Base-by-base conservation (phyloP, 441 rosid genomes). In the Gossypium aridum region DNA sequence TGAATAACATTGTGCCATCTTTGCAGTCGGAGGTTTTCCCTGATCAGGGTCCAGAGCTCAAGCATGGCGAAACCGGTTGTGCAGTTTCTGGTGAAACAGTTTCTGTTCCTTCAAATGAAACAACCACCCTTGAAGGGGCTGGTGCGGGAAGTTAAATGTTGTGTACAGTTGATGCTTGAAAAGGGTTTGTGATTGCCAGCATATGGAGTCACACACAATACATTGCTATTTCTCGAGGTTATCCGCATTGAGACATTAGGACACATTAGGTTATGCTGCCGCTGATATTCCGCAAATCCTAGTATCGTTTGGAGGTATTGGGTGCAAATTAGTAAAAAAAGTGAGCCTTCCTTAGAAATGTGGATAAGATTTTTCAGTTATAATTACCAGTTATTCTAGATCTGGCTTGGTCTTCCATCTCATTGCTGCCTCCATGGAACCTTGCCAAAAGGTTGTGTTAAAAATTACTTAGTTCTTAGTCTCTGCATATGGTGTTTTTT, bases 21-120 rank as follows among this genome's bases (percentile, higher is more conserved):
- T 71, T 93, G 85, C 95, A 90, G 78, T 85, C 93, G 0, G 95
- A 89, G 83, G 85, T 89, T 51, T 90, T 95, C 83, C 88, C 92
- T 6, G 92, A 87, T 67, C 90, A 86, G 66, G 97, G 87, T 17
- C 60, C 67, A 6, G 85, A 81, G 76, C 89, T 63, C 7, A 76
- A 78, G 77, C 83, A 79, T 67, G 77, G 80, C 13, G 86, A 79
- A 75, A 19, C 73, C 0, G 77, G 55, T 62, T 25, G 16, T 65
- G 13, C 61, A 68, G 65, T 26, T 51, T 80, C 86, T 2, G 88
- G 67, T 43, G 85, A 77, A 34, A 77, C 78, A 6, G 76, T 25
- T 74, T 43, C 82, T 45, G 74, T 66, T 74, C 76, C 83, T 20
- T 79, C 83, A 59, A 83, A 74, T 74, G 91, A 86, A 71, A 62